Conservation (phyloP, 768 basidiomycete species). For the Phlebiopsis gigantea region DNA sequence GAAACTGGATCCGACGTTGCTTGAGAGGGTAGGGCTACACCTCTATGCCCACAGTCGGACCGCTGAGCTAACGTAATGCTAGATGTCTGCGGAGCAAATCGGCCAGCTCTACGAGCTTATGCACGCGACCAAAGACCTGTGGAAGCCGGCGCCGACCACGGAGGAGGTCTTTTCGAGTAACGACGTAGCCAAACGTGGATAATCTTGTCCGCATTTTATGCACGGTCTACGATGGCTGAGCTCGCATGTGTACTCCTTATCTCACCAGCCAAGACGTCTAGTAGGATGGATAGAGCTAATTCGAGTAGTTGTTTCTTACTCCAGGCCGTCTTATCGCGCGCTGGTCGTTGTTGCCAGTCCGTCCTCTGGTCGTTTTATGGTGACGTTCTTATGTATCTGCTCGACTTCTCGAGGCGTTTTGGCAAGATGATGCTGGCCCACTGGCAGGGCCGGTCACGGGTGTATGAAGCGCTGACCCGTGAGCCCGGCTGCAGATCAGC, state of each 20-base stretch:
- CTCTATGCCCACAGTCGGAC: slow-evolving; percentile 6
- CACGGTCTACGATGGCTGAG: background rate
- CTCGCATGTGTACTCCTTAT: background rate
- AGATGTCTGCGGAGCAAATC: slow-evolving; percentile 90
- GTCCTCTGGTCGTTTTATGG: background rate
- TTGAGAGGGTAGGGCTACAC: slow-evolving; percentile 59
- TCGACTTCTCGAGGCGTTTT: background rate
- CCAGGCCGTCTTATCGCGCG: background rate
- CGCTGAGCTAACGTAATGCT: background rate
- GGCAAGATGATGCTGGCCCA: background rate
- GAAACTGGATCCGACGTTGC: slow-evolving; percentile 61
- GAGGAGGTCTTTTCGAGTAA: background rate
- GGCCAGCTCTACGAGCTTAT: slow-evolving; percentile 94
- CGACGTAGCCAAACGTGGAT: background rate
- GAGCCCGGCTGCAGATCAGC: background rate
- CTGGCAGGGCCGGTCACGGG: background rate
- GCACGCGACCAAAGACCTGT: slow-evolving; percentile 84
- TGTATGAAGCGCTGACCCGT: background rate
- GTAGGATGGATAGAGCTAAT: background rate
- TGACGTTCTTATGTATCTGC: background rate
- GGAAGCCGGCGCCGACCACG: slow-evolving; percentile 47
- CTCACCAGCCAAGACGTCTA: background rate
- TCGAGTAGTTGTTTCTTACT: background rate
- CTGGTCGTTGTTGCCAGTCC: background rate
- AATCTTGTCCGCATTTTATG: background rate